Percentiles rank a stretch among this genome's conserved stretches.
These are phyloP conservation scores for Ilyonectria destructans DNA, from an alignment of 2,329 filamentous ascomycete species.

Conservation along the genomic window DNA sequence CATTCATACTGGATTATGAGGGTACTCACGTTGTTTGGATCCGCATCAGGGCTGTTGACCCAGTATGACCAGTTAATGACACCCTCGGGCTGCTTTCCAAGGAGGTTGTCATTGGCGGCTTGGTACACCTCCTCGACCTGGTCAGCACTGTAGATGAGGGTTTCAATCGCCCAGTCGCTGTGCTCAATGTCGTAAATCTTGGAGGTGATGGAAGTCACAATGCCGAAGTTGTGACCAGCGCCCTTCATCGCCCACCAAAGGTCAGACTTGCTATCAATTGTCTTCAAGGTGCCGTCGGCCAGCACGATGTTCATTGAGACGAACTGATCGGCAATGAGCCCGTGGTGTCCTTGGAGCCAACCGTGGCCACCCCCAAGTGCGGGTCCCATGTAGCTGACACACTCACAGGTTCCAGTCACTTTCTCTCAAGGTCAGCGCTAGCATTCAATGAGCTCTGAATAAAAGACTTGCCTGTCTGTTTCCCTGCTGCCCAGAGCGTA, in stretches of 20 bases:
- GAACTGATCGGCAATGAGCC: slow-evolving; percentile 55
- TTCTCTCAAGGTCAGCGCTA: neutral
- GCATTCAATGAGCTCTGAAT: neutral
- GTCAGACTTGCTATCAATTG: slow-evolving; percentile 46
- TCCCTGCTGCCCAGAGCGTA: slow-evolving; percentile 65
- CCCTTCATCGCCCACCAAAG: slow-evolving; percentile 57
- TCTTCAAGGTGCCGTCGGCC: slow-evolving; percentile 48
- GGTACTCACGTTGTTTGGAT: slow-evolving; percentile 58
- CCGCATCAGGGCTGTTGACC: slow-evolving; percentile 58
- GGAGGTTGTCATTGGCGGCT: slow-evolving; percentile 62
- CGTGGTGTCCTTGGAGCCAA: slow-evolving; percentile 50
- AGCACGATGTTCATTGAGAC: slow-evolving; percentile 53
- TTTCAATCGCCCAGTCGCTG: slow-evolving; percentile 51
- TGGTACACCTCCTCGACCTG: slow-evolving; percentile 66
- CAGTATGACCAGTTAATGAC: slow-evolving; percentile 68
- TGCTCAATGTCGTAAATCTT: slow-evolving; percentile 52
- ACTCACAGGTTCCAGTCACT: slow-evolving; percentile 49
- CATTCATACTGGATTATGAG: neutral
- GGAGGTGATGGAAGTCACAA: slow-evolving; percentile 50
- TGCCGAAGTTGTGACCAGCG: slow-evolving; percentile 55
- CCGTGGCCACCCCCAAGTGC: slow-evolving; percentile 53
- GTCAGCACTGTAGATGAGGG: slow-evolving; percentile 63
- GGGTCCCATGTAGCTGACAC: slow-evolving; percentile 51
- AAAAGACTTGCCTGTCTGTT: slow-evolving; percentile 61
- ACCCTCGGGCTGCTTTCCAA: slow-evolving; percentile 60